Evolutionary conservation across 805 yeast species (phyloP), one percentile per base, ranked within the genome.

Genomic region (Metschnikowia orientalis): DNA sequence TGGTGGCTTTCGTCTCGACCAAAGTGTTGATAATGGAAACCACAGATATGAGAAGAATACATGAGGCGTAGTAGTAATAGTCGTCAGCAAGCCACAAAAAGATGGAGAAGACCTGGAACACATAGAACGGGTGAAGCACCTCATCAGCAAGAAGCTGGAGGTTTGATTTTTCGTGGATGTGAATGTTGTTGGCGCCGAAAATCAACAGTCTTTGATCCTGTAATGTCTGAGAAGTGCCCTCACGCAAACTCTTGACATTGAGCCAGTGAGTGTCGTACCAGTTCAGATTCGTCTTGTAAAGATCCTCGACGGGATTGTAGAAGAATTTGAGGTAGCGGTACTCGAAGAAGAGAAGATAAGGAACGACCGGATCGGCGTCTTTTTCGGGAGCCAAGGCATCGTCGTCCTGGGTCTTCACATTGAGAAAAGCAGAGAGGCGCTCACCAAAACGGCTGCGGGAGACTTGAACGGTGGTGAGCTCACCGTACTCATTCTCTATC

Each of bases 401-500:
- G 6, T 44, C 45, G 5, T 56, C 62, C 18, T 45, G 48, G 8
- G 36, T 40, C 13, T 45, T 41, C 6, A 44, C 40, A n/a, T 38
- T 37, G 47, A 90, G 70, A 17, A 85, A 75, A 0, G 83, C 73
- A 2, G 94, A 82, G 20, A 90, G 51, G 8, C 85, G 69, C 46
- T 84, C 76, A 47, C 82, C 79, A 51, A 81, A 85, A 66, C 84
- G 71, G 26, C 61, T 59, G 43, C 81, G 72, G 1, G 63, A 49
- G 9, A 92, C 77, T 2, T 61, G 55, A 4, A 76, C 70, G 12
- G 81, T 71, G 22, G 73, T 69, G 41, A 92, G 69, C 47, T 87
- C 95, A 12, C 97, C 97, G 67, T 77, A 81, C 54, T 89, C 97
- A 46, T 87, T 94, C 59, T 92, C 99, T 15, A 92, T 71, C 11